Conservation (phyloP, 331 rosid genomes). For the Erythrophleum ivorense region DNA sequence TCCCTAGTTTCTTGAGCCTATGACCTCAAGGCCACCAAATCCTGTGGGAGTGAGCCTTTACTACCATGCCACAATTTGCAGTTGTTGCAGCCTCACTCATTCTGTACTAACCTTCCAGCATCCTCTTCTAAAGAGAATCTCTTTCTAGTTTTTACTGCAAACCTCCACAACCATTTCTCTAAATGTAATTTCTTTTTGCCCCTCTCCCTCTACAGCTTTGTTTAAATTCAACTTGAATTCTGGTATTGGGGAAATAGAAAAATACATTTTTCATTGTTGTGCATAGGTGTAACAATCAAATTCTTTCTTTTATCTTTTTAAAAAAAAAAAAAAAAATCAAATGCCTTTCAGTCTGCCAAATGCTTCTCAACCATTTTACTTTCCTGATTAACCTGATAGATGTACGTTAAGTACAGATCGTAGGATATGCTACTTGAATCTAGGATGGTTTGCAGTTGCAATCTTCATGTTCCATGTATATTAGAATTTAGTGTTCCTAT, state of each 20-base stretch:
- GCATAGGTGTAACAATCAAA: not conserved
- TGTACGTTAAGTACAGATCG: not conserved
- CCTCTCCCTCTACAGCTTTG: not conserved
- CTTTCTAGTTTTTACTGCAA: not conserved
- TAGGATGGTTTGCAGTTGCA: not conserved
- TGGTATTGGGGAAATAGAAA: not conserved
- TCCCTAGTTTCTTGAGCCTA: not conserved
- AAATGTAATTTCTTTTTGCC: not conserved
- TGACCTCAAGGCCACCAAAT: not conserved
- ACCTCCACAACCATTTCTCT: not conserved
- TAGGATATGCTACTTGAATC: not conserved
- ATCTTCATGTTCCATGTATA: slow-evolving; percentile 6
- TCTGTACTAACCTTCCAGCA: not conserved
- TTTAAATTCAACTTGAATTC: not conserved
- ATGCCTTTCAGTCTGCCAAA: not conserved
- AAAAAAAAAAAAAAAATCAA: no score
- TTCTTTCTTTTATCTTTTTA: not conserved
- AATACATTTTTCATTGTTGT: not conserved
- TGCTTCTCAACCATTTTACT: not conserved
- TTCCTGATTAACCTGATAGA: not conserved
- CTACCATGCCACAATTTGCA: not conserved
- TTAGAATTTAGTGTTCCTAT: not conserved
- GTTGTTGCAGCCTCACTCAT: slow-evolving; percentile 6
- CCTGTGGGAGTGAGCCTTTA: not conserved
- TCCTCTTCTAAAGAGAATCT: not conserved